Evolutionary conservation across 2,329 filamentous ascomycete genomes (phyloP).

Genomic region (Claviceps paspali): DNA sequence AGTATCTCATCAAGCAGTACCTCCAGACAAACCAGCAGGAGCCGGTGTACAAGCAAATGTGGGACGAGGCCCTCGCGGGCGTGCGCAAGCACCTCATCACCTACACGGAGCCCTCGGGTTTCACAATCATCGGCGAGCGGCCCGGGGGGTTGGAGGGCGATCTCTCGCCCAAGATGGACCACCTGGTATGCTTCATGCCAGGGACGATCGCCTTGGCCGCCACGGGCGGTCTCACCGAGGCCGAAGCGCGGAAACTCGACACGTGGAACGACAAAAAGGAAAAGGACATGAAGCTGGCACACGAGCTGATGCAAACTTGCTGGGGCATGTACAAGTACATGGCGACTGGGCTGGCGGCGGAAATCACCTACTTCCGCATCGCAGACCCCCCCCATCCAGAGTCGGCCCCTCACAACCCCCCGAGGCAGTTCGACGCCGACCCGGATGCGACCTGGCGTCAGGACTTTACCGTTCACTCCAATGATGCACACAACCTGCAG

Average conservation of each 20-base stretch:
- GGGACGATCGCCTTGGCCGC: constrained; percentile 84
- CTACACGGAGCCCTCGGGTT: constrained; percentile 63
- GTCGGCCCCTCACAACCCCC: constrained; percentile 32
- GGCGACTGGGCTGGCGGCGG: constrained; percentile 77
- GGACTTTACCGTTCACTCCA: constrained; percentile 65
- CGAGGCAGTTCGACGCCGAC: constrained; percentile 33
- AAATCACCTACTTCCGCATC: constrained; percentile 85
- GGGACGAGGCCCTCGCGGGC: constrained; percentile 71
- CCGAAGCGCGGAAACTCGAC: constrained; percentile 55
- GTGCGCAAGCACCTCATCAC: constrained; percentile 86
- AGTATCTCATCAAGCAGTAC: constrained; percentile 98
- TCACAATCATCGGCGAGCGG: constrained; percentile 83
- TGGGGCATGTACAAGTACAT: constrained; percentile 95
- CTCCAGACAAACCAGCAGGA: constrained; percentile 83
- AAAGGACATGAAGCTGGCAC: constrained; percentile 72
- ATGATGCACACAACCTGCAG: constrained; percentile 87
- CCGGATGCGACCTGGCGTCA: constrained; percentile 51
- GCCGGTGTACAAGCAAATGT: constrained; percentile 77
- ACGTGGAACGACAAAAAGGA: constrained; percentile 69
- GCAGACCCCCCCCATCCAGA: constrained; percentile 48
- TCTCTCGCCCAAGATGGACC: constrained; percentile 88
- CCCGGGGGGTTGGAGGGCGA: constrained; percentile 52
- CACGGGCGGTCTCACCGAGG: constrained; percentile 63
- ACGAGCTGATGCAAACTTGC: constrained; percentile 89
- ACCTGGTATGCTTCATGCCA: constrained; percentile 93